Base-by-base conservation (phyloP, 176 grass and related monocot genomes). In the Poa pratensis region DNA sequence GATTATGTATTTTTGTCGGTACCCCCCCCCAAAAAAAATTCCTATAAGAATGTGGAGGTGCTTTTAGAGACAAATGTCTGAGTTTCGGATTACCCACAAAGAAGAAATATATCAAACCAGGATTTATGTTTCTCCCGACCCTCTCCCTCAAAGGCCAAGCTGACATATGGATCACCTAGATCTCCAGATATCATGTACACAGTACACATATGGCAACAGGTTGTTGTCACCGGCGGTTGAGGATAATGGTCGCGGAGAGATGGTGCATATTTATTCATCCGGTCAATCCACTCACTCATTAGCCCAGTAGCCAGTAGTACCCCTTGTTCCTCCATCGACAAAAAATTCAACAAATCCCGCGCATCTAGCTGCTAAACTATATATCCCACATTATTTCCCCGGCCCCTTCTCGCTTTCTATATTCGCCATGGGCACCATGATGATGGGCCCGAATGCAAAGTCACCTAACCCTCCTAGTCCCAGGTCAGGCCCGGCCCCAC, bases 381-480 rank as follows among this genome's bases (percentile, higher is more conserved):
- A 39, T 39, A 39, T 9, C 42, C 42, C 9, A 43, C 42, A 43
- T 10, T 43, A 43, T 42, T 46, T 22, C n/a, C 35, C 11, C 30
- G 40, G 28, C 23, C 42, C 13, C 69, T 71, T 22, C 20, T 0
- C 43, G 53, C 23, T 65, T 69, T 20, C 14, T 46, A 34, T 79
- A 80, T 84, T 86, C 77, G 13, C 13, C 71, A 74, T 49, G 70
- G 67, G 0, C 67, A 26, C 22, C 14, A 46, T 26, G 75, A 24
- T 59, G 52, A 75, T 79, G 62, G 75, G 34, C 49, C 87, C 77
- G 22, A 28, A n/a, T 16, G 54, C 77, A 30, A 76, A 23, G 70
- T 70, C 83, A 85, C 75, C 83, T 45, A 78, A 85, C 62, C 24
- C 58, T 22, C 60, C 24, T 12, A 27, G 59, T 11, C n/a, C 45